Base-by-base conservation (phyloP, 2,329 filamentous ascomycete species). In the Tolypocladium pustulatum region DNA sequence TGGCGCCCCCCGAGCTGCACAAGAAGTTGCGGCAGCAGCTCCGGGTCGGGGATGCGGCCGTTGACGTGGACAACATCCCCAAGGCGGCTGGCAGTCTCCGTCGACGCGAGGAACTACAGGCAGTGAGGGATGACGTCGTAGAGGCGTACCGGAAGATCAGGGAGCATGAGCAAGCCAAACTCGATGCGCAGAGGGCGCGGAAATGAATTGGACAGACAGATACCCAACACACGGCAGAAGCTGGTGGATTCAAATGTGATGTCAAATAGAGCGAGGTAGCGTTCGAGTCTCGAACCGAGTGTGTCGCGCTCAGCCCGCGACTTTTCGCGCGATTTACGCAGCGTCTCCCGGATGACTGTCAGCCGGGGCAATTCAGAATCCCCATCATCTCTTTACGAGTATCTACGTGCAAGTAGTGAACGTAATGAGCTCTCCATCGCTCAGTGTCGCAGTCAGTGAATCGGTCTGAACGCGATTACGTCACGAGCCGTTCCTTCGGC, bases 1-100 rank as follows among this genome's bases (percentile, higher is more conserved):
- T 86, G 66, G 91, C 89, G 41, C 92, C 92, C 36, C 91, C 92
- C 0, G 82, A 83, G 62, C 80, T 95, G 58, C 81, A 83, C 64
- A 85, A 81, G 61, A 68, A 68, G 56, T 62, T 65, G 53, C 63
- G 69, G 8, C 68, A 68, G 36, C 70, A 70, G 56, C 66, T 76
- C 25, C 69, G 68, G 54, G 63, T 74, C 17, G 65, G 62, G n/a
- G 71, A 67, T 13, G 71, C 71, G 13, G 61, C 64, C 0, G 73
- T 72, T 17, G 66, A 73, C 36, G 73, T 75, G 13, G 69, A 61
- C 5, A 72, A 69, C 43, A 64, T 75, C 17, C 73, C 73, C 46
- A 75, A 74, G 60, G 62, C 73, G 20, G 71, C 73, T 9, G 73
- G 73, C 40, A 75, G 73, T 61, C 63, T 75, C 57, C 67, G 69